A percentile compares a stretch with the other conserved stretches of the same genome.
Conservation (phyloP, 345 rosid genomes). For the Euphorbia lathyris region DNA sequence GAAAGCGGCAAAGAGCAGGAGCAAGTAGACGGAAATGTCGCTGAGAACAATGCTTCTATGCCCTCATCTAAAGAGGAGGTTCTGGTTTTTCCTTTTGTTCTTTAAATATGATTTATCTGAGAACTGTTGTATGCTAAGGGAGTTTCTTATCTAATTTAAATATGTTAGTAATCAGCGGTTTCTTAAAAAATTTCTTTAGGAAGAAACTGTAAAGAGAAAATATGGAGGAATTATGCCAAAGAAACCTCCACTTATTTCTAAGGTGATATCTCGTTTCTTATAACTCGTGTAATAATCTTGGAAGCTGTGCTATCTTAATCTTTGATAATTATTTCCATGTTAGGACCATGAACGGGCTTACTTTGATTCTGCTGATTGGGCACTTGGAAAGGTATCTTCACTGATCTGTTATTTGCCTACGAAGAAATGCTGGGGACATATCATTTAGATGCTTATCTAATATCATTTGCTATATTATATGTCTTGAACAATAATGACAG, state of each 20-base stretch:
- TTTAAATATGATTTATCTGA: not conserved
- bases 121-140: not conserved
- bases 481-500: slow-evolving; percentile 40
- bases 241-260: slow-evolving; percentile 99
- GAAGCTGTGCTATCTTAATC: slow-evolving; percentile 4
- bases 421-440: slow-evolving; percentile 5
- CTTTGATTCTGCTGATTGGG: slow-evolving; percentile 99
- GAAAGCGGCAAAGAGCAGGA: slow-evolving; percentile 53
- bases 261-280: slow-evolving; percentile 40
- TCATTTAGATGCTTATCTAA: slow-evolving; percentile 18
- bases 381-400: slow-evolving; percentile 85
- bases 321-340: slow-evolving; percentile 17
- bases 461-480: slow-evolving; percentile 5
- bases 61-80: slow-evolving; percentile 76
- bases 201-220: slow-evolving; percentile 68
- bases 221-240: slow-evolving; percentile 95
- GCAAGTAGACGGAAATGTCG: slow-evolving; percentile 40
- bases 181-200: slow-evolving; percentile 33
- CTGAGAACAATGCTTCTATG: slow-evolving; percentile 39
- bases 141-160: not conserved
- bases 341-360: slow-evolving; percentile 98
- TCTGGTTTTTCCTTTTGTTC: slow-evolving; percentile 3
- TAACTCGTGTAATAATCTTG: not conserved
- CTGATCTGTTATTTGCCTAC: not conserved
- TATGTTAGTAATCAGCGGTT: not conserved